Evolutionary conservation across 2,329 filamentous ascomycete species (phyloP).

Genomic region (Diaporthe vaccinii): DNA sequence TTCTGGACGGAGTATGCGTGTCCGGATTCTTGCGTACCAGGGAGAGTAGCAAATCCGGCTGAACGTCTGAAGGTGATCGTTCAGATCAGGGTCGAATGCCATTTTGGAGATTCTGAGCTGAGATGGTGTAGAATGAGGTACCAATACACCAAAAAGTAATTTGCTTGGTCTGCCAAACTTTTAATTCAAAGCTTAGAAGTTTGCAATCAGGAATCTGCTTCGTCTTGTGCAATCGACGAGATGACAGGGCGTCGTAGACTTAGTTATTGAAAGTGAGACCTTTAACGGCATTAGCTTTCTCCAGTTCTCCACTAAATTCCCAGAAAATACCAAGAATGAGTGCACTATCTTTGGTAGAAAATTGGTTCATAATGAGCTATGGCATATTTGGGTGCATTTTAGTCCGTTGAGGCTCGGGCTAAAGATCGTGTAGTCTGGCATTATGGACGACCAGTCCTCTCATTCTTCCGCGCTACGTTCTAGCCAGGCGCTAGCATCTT

Average conservation of each 20-base stretch:
- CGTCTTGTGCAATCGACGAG: not conserved
- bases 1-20: conserved; percentile 2
- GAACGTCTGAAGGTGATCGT: not conserved
- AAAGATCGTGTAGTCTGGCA: not conserved
- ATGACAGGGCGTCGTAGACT: not conserved
- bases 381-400: no score
- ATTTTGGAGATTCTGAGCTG: not conserved
- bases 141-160: no score
- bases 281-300: not conserved
- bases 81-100: not conserved
- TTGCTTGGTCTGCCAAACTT: fast-evolving
- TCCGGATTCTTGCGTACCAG: not conserved
- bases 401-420: not conserved
- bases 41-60: conserved; percentile 1
- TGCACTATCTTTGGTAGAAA: not conserved
- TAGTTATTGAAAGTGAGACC: no score
- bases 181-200: not conserved
- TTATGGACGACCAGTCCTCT: no score
- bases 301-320: not conserved
- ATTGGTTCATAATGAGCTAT: not conserved
- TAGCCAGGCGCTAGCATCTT: no score
- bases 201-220: no score
- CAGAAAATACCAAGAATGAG: not conserved
- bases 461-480: not conserved
- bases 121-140: not conserved